A percentile compares a stretch with the other conserved stretches of the same genome.
These are phyloP conservation scores for Breynia disticha DNA, from an alignment of 441 rosid genomes.

Conservation along the genomic window DNA sequence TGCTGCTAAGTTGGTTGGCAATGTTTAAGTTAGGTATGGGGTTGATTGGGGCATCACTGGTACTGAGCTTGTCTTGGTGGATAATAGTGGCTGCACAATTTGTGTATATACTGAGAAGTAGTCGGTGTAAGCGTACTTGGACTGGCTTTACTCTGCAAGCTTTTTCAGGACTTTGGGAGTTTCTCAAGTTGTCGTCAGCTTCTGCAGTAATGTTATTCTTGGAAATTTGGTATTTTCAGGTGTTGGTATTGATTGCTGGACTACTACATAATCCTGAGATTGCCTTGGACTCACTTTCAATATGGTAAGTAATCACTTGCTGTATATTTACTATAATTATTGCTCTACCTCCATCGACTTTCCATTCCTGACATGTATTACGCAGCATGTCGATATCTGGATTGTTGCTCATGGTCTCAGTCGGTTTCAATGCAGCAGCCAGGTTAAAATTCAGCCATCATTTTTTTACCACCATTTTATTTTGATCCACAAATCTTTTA, in stretches of 20 bases:
- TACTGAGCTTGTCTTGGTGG: slow-evolving; percentile 74
- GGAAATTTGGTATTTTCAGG: slow-evolving; percentile 76
- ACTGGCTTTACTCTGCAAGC: slow-evolving; percentile 44
- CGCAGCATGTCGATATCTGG: slow-evolving; percentile 57
- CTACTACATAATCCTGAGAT: slow-evolving; percentile 51
- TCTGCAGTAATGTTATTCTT: slow-evolving; percentile 83
- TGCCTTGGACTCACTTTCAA: slow-evolving; percentile 53
- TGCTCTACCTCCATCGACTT: not conserved
- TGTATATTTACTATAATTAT: not conserved
- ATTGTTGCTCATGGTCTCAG: slow-evolving; percentile 58
- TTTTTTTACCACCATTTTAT: slow-evolving; percentile 4
- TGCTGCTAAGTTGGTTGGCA: slow-evolving; percentile 47
- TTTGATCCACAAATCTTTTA: not conserved
- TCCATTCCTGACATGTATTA: too few species aligned
- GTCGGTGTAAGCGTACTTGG: slow-evolving; percentile 52
- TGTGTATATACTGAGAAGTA: slow-evolving; percentile 34
- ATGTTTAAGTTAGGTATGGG: slow-evolving; percentile 46
- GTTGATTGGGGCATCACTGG: slow-evolving; percentile 51
- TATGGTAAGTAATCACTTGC: slow-evolving; percentile 35
- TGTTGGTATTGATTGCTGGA: slow-evolving; percentile 61
- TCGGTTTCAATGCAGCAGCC: slow-evolving; percentile 86
- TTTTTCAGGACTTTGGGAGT: slow-evolving; percentile 57
- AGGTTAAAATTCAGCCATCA: slow-evolving; percentile 47
- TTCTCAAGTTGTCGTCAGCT: slow-evolving; percentile 43
- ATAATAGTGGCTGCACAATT: slow-evolving; percentile 47